Percentiles rank a stretch among this genome's conserved stretches.
These are phyloP conservation scores for Chrysosphaeria jannelii DNA, from an alignment of 2,329 filamentous ascomycete species.

Conservation along the genomic window DNA sequence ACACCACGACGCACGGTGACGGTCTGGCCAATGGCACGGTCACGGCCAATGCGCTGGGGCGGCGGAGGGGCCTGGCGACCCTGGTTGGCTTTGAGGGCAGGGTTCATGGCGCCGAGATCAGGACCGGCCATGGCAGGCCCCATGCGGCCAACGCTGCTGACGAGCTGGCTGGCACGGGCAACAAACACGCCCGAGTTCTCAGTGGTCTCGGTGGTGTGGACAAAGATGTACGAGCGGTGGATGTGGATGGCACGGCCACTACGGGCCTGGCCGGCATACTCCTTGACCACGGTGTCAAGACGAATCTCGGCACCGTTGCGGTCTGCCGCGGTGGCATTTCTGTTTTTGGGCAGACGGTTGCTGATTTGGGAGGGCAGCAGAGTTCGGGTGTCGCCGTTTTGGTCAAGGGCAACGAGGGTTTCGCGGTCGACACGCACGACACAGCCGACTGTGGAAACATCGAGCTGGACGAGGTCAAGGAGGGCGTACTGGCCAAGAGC, in stretches of 20 bases:
- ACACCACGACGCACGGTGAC: slow-evolving; percentile 66
- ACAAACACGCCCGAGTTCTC: slow-evolving; percentile 84
- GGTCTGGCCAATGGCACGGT: slow-evolving; percentile 68
- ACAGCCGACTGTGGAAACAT: slow-evolving; percentile 72
- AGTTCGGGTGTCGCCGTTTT: slow-evolving; percentile 56
- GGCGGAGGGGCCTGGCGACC: slow-evolving; percentile 23
- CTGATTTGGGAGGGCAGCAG: slow-evolving; percentile 76
- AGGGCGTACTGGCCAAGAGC: slow-evolving; percentile 70
- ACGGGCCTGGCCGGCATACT: slow-evolving; percentile 58
- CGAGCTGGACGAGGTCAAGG: slow-evolving; percentile 80
- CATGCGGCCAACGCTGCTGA: slow-evolving; percentile 80
- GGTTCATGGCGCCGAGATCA: slow-evolving; percentile 77
- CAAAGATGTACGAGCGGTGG: slow-evolving; percentile 71
- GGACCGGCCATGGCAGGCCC: slow-evolving; percentile 46
- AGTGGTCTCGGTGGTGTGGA: slow-evolving; percentile 54
- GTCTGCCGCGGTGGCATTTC: slow-evolving; percentile 70
- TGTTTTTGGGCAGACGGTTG: slow-evolving; percentile 59
- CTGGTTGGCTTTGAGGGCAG: slow-evolving; percentile 44
- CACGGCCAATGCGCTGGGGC: slow-evolving; percentile 48
- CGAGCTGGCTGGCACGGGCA: slow-evolving; percentile 55
- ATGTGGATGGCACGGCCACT: slow-evolving; percentile 82
- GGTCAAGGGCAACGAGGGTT: slow-evolving; percentile 66
- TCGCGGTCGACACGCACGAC: slow-evolving; percentile 90
- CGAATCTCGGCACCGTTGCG: slow-evolving; percentile 81
- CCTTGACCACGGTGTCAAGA: slow-evolving; percentile 72